Conservation (phyloP, 2,329 filamentous ascomycete species). For the Aspergillus viridinutans region DNA sequence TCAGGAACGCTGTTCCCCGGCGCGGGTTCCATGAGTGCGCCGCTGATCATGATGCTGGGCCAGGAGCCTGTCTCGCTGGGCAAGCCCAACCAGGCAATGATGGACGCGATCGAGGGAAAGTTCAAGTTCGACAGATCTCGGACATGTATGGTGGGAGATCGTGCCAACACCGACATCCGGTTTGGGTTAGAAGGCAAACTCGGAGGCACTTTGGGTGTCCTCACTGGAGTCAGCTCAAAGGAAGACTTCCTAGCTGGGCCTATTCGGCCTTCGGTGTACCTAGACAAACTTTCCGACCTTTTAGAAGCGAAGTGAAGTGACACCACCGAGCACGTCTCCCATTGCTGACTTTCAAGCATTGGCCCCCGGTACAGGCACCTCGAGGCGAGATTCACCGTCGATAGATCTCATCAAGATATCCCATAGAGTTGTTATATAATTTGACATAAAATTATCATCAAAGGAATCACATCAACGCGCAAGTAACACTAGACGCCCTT, state of each 20-base stretch:
- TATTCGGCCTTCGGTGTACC: constrained; percentile 75
- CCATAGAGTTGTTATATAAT: neutral
- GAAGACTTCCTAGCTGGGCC: constrained; percentile 76
- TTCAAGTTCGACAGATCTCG: constrained; percentile 79
- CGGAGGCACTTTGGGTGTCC: constrained; percentile 83
- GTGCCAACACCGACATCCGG: constrained; percentile 90
- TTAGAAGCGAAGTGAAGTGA: constrained; percentile 27
- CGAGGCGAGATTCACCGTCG: neutral
- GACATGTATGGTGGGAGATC: constrained; percentile 94
- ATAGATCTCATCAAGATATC: neutral
- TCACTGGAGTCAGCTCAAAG: constrained; percentile 80
- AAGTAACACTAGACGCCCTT: neutral
- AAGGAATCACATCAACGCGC: neutral
- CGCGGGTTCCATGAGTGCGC: constrained; percentile 76
- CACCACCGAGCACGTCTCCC: neutral
- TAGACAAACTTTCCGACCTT: constrained; percentile 79
- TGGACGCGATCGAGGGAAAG: constrained; percentile 97
- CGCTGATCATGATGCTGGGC: constrained; percentile 67
- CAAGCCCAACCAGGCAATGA: constrained; percentile 98
- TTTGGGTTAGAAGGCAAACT: constrained; percentile 89
- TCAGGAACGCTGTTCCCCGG: constrained; percentile 83
- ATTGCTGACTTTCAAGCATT: neutral
- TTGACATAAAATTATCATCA: neutral
- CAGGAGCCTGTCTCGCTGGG: constrained; percentile 73
- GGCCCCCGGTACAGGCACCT: neutral